Base-by-base conservation (phyloP, 169 alveolate genomes). In the Plasmodium chabaudi region DNA sequence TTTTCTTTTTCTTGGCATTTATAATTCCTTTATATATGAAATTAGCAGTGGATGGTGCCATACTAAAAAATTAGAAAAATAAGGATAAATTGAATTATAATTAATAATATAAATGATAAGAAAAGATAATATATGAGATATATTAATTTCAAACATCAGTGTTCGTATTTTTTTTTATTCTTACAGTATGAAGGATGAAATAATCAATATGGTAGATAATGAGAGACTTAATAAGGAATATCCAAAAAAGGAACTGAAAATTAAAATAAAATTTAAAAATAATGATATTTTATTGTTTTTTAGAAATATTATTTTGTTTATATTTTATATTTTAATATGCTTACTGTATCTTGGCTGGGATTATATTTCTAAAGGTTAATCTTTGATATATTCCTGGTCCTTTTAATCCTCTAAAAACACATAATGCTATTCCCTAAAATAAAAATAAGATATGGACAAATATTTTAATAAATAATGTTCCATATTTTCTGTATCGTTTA, bases 391-490 rank as follows among this genome's bases (percentile, higher is more conserved):
- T 1, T 46, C 49, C 88, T 44, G 44, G 17, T 63, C 88, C 88
- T 77, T 77, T 77, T 19, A 77, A 25, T 63, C 88, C 88, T 27
- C 88, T 63, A 63, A 77, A 1, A 23, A 77, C 51, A 21, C 88
- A 77, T 51, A 61, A 21, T 12, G 88, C 10, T 64, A 77, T 77
- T 17, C 63, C 77, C 88, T 77, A 25, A 46, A 23, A 55, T 21
- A 10, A 75, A 49, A 25, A 46, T 19, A 4, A 5, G 19, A 71
- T 19, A 71, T 71, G 42, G 4, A 57, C 65, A 57, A 57, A 23
- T 25, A 15, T 69, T 34, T 34, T 34, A 46, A 68, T 15, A 42
- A 68, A 6, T 44, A 7, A 67, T 67, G 47, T 44, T 42, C 27
- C 46, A 68, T 9, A 69, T 49, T 25, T 46, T 25, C 25, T 39